Evolutionary conservation across 768 basidiomycete species (phyloP), one percentile per base, ranked within the genome.

Genomic region (Macrocybe gigantea): DNA sequence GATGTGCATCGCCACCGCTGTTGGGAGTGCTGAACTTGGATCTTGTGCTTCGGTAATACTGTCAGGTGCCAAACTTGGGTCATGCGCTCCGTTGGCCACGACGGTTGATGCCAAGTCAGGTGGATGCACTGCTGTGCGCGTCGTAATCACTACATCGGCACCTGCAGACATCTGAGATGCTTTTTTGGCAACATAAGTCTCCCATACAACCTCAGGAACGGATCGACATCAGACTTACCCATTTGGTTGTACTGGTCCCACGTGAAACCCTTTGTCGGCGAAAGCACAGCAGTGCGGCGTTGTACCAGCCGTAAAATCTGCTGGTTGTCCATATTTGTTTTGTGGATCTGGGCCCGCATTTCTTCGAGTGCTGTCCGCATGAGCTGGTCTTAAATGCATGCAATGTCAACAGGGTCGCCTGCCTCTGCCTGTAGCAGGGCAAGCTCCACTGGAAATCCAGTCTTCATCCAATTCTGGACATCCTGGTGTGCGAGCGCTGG

Each of bases 381-480:
- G 11, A 48, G 30, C 2, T 52, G 45, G 42, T 64, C 61, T 39
- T 60, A 54, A 10, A 64, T 51, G 2, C 47, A 34, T n/a, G 49
- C 46, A 6, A 62, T 33, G 13, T 56, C 55, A 5, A 60, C 32
- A 7, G 56, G 44, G 34, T 41, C 56, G 3, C 59, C 60, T 22
- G 39, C 53, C 6, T 46, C 48, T 2, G 56, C 55, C 10, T 53
- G 47, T 6, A 61, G 45, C 1, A 61, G 32, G 2, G 57, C 36
- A 2, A 64, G 60, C 33, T 59, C 53, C 5, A 44, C 30, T 5
- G 42, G 56, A 48, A 57, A 66, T 0, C 41, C 50, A 6, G 37
- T 48, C 38, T 40, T 51, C 62, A 63, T 64, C 60, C 60, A 65
- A 33, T 57, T 53, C 7, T 45, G 45, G 9, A 66, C 58, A 38